These are phyloP conservation scores for Cucurbitaria berberidis DNA, from an alignment of 2,329 filamentous ascomycete genomes.

Conservation along the genomic window DNA sequence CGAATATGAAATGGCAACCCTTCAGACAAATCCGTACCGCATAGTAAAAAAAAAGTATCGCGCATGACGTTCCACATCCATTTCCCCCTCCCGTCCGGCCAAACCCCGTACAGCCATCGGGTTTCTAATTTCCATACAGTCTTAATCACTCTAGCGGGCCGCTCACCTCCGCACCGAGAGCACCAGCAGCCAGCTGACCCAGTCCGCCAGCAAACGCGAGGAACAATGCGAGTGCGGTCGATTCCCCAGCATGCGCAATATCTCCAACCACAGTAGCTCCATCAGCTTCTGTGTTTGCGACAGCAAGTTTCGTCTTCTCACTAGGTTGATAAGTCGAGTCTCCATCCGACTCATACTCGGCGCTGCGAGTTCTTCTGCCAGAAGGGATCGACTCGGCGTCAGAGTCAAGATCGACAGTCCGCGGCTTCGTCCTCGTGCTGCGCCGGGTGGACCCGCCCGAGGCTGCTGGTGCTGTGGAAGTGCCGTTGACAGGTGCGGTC, in stretches of 20 bases:
- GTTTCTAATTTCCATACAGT: neutral
- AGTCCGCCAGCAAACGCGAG: slow-evolving; percentile 44
- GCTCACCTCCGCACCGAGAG: slow-evolving; percentile 46
- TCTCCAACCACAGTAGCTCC: slow-evolving; percentile 34
- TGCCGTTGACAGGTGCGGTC: slow-evolving; percentile 16
- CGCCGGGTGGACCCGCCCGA: slow-evolving; percentile 22
- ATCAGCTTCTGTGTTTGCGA: slow-evolving; percentile 39
- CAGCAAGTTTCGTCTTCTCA: slow-evolving; percentile 22
- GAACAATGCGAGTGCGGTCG: slow-evolving; percentile 44
- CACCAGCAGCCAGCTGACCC: slow-evolving; percentile 40
- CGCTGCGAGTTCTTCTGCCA: slow-evolving; percentile 7
- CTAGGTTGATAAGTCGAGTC: slow-evolving; percentile 39
- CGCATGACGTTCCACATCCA: neutral
- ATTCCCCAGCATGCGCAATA: slow-evolving; percentile 42
- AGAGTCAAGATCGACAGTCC: slow-evolving; percentile 23
- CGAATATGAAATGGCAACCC: neutral
- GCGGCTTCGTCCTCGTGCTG: slow-evolving; percentile 24
- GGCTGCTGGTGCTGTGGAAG: slow-evolving; percentile 12
- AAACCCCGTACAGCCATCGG: slow-evolving; percentile 3
- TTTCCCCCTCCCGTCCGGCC: neutral
- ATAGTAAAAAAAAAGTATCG: neutral
- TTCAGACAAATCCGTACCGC: no score
- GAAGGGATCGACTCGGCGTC: slow-evolving; percentile 25
- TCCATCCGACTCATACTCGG: slow-evolving; percentile 26
- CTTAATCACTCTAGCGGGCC: slow-evolving; percentile 12